Evolutionary conservation across 345 rosid genomes (phyloP).

Genomic region (Erucastrum elatum): DNA sequence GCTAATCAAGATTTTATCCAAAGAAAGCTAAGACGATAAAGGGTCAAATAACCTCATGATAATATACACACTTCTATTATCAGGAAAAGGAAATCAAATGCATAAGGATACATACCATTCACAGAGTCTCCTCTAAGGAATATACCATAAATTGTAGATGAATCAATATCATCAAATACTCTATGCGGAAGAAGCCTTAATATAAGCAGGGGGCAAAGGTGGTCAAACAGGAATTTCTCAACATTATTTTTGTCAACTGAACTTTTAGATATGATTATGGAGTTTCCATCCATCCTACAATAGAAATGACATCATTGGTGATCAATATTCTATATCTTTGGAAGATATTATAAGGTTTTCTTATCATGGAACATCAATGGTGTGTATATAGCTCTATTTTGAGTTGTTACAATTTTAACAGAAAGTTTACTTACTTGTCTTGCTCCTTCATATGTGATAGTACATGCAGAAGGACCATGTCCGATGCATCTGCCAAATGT

Average conservation of each 20-base stretch:
- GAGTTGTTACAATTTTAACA: not conserved
- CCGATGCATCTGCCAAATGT: conserved; percentile 56
- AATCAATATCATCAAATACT: conserved; percentile 62
- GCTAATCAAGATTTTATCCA: not conserved
- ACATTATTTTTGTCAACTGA: conserved; percentile 37
- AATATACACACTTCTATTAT: conserved; percentile 8
- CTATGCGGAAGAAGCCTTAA: conserved; percentile 80
- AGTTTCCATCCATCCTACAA: conserved; percentile 45
- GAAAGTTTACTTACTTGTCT: conserved; percentile 48
- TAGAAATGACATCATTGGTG: conserved; percentile 3
- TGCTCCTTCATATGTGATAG: conserved; percentile 62
- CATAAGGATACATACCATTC: conserved; percentile 45
- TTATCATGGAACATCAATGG: not conserved
- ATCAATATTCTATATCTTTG: not conserved
- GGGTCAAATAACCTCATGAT: not conserved
- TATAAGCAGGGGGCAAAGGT: conserved; percentile 83
- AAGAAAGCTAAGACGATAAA: conserved; percentile 1
- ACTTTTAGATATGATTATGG: conserved; percentile 40
- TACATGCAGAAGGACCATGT: conserved; percentile 58
- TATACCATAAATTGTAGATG: conserved; percentile 58
- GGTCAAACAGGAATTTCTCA: conserved; percentile 64
- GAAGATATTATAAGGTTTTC: not conserved
- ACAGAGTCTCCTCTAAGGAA: conserved; percentile 42
- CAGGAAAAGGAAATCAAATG: conserved; percentile 1
- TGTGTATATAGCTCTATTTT: not conserved